These are phyloP conservation scores for Ramaria sp. DNA, from an alignment of 768 basidiomycete species.

Conservation along the genomic window DNA sequence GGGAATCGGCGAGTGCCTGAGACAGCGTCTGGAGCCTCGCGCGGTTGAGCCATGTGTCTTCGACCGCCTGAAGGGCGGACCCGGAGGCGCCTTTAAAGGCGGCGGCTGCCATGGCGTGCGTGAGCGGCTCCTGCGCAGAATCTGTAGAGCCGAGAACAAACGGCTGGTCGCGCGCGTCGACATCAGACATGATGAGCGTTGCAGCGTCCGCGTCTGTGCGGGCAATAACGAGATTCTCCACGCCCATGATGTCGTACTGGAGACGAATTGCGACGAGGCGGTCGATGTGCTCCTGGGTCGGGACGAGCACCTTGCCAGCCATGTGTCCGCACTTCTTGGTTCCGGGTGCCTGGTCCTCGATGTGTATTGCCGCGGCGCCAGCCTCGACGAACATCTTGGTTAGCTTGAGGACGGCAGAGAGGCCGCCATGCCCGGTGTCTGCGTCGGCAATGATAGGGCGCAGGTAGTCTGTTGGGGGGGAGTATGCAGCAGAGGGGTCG, in stretches of 20 bases:
- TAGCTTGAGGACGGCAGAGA: constrained; percentile 98
- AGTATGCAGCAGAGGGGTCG: constrained; percentile 57
- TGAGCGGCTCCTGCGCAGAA: constrained; percentile 54
- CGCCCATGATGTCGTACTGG: constrained; percentile 98
- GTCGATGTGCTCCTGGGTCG: constrained; percentile 96
- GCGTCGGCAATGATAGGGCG: constrained; percentile 95
- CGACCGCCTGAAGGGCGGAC: constrained; percentile 71
- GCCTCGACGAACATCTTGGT: constrained; percentile 98
- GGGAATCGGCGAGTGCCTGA: constrained; percentile 55
- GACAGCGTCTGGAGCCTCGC: constrained; percentile 78
- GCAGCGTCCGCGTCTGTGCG: constrained; percentile 98
- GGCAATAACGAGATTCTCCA: constrained; percentile 86
- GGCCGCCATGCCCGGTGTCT: constrained; percentile 94
- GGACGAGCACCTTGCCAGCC: constrained; percentile 95
- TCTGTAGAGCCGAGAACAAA: constrained; percentile 95
- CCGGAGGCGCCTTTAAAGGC: constrained; percentile 75
- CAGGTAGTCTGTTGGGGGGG: constrained; percentile 76
- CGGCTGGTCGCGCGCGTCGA: constrained; percentile 93
- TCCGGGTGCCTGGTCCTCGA: constrained; percentile 96
- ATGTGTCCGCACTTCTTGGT: constrained; percentile 96
- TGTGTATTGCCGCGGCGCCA: constrained; percentile 94
- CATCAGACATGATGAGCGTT: constrained; percentile 91
- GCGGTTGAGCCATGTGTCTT: constrained; percentile 75
- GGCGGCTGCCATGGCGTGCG: constrained; percentile 72
- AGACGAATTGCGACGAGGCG: constrained; percentile 94